A percentile compares a stretch with the other conserved stretches of the same genome.
Conservation (phyloP, 179 eudicot species). For the Sideroxylon spinosum region DNA sequence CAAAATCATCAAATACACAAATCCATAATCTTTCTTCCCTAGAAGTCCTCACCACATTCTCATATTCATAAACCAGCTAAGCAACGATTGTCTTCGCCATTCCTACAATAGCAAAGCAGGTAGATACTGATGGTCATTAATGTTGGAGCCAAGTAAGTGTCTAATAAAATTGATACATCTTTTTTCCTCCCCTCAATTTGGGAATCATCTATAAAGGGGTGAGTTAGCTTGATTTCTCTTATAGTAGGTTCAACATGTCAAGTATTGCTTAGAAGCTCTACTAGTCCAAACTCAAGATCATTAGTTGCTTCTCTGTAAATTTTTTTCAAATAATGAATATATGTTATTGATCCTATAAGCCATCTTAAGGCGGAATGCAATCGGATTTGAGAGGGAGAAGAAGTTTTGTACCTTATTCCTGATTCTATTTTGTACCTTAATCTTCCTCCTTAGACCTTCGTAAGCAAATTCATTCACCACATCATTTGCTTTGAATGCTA, state of each 20-base stretch:
- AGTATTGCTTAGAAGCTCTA: background rate
- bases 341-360: background rate
- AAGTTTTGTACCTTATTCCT: too few relatives aligned
- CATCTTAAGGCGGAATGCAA: background rate
- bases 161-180: too few relatives aligned
- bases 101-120: slow-evolving; percentile 11
- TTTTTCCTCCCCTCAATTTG: too few relatives aligned
- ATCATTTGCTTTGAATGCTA: background rate
- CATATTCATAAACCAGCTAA: slow-evolving; percentile 16
- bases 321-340: background rate
- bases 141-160: background rate
- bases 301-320: background rate
- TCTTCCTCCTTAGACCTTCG: background rate
- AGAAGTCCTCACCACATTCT: slow-evolving; percentile 14
- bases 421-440: too few relatives aligned
- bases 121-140: background rate
- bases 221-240: background rate
- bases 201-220: background rate
- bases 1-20: slow-evolving; percentile 25
- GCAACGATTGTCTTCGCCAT: slow-evolving; percentile 25
- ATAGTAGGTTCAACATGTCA: background rate
- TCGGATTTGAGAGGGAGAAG: too few relatives aligned
- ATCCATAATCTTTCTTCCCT: slow-evolving; percentile 21
- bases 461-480: background rate
- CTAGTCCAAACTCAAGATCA: background rate